Evolutionary conservation across 495 filamentous ascomycete species (phyloP).

Genomic region (Rhizodiscina lignyota): DNA sequence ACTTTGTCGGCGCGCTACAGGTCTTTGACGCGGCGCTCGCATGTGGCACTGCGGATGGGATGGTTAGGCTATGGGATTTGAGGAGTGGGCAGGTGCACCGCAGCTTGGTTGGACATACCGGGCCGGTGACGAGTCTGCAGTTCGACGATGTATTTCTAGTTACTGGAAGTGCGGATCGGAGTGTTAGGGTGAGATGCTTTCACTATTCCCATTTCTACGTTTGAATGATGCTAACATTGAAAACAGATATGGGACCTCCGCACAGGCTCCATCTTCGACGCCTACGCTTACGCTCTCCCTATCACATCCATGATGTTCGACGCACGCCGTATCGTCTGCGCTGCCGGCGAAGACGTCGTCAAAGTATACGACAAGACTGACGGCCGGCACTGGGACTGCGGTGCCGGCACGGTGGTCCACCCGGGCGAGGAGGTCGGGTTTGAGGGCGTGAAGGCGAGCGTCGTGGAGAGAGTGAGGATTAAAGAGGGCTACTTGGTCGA

Average conservation of each 20-base stretch:
- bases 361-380: conserved; percentile 98
- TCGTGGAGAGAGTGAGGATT: conserved; percentile 77
- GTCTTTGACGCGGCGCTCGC: conserved; percentile 94
- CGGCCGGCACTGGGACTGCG: conserved; percentile 92
- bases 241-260: conserved; percentile 98
- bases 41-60: conserved; percentile 95
- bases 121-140: conserved; percentile 85
- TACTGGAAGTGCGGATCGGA: conserved; percentile 84
- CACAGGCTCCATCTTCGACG: conserved; percentile 89
- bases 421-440: conserved; percentile 38
- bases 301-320: conserved; percentile 99
- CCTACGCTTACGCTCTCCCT: conserved; percentile 85
- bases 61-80: conserved; percentile 96
- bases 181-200: conserved; percentile 54
- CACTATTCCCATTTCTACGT: neutral
- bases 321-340: conserved; percentile 71
- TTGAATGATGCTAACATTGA: no score
- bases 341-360: conserved; percentile 78
- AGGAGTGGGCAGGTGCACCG: conserved; percentile 90
- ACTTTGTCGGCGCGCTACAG: conserved; percentile 90
- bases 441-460: conserved; percentile 41
- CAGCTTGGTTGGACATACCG: conserved; percentile 91
- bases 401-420: conserved; percentile 47
- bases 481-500: conserved; percentile 91
- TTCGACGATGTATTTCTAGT: conserved; percentile 95